A percentile compares a stretch with the other conserved stretches of the same genome.
Conservation (phyloP, 495 filamentous ascomycete genomes). For the Neurospora sp. region DNA sequence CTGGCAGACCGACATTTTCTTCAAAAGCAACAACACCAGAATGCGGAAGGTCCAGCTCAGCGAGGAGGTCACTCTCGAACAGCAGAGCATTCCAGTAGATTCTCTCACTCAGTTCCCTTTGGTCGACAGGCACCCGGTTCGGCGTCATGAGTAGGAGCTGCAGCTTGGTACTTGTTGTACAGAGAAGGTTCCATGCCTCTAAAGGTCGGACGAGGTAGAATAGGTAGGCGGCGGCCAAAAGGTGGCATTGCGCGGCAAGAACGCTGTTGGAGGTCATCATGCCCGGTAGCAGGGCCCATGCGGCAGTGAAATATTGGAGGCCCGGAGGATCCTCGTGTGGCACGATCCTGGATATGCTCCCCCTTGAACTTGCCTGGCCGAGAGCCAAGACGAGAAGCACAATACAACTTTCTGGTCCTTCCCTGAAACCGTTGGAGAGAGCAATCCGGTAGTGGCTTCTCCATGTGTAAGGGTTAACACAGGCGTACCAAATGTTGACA, state of each 20-base stretch:
- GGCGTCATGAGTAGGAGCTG: slow-evolving; percentile 65
- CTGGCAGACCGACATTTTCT: slow-evolving; percentile 66
- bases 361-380: slow-evolving; percentile 57
- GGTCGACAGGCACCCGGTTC: slow-evolving; percentile 54
- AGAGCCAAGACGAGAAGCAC: slow-evolving; percentile 72
- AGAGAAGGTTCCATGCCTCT: slow-evolving; percentile 73
- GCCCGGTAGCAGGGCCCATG: slow-evolving; percentile 64
- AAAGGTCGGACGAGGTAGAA: slow-evolving; percentile 74
- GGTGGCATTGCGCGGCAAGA: slow-evolving; percentile 65
- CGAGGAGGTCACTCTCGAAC: slow-evolving; percentile 72
- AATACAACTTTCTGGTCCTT: slow-evolving; percentile 72
- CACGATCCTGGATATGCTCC: slow-evolving; percentile 64
- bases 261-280: slow-evolving; percentile 73
- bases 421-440: slow-evolving; percentile 58
- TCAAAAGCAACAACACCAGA: slow-evolving; percentile 74
- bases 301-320: slow-evolving; percentile 69
- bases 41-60: slow-evolving; percentile 71
- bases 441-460: slow-evolving; percentile 63
- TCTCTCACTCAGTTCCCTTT: slow-evolving; percentile 60
- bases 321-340: slow-evolving; percentile 64
- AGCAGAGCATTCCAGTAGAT: slow-evolving; percentile 79
- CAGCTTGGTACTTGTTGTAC: slow-evolving; percentile 68
- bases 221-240: slow-evolving; percentile 68
- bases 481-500: slow-evolving; percentile 78
- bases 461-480: slow-evolving; percentile 77